phyloP scores from a whole-genome alignment of 176 grass and related monocot species.

The Microstegium vimineum region DNA sequence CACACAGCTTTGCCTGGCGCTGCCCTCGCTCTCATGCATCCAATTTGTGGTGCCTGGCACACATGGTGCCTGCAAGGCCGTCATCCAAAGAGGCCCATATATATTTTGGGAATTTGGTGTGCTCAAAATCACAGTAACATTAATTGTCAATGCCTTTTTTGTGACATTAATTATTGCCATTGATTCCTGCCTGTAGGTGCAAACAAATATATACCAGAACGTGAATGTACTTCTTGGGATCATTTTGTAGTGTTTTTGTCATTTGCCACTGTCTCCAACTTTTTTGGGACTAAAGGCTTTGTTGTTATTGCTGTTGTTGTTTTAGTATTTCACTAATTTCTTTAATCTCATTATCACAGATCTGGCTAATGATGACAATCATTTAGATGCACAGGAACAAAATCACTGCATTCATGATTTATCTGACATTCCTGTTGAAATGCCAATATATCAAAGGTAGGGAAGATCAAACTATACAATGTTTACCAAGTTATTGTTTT shows the following conservation, averaged over 20 bases:
- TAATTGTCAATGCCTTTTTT: neutral
- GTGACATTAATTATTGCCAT: slow-evolving; percentile 2
- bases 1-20: neutral
- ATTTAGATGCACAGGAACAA: slow-evolving; percentile 28
- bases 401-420: slow-evolving; percentile 21
- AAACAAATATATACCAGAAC: slow-evolving; percentile 14
- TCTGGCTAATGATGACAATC: slow-evolving; percentile 1
- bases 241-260: neutral
- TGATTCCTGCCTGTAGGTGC: neutral
- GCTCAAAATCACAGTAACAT: neutral
- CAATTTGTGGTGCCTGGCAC: neutral
- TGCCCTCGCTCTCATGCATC: neutral
- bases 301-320: neutral
- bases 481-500: slow-evolving; percentile 1
- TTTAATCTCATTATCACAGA: slow-evolving; percentile 31
- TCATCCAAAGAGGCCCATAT: neutral
- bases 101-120: neutral
- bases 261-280: neutral
- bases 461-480: neutral
- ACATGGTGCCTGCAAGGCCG: neutral
- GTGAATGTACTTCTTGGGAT: neutral
- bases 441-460: slow-evolving; percentile 49
- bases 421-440: slow-evolving; percentile 21
- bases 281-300: neutral
- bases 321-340: slow-evolving; percentile 4